Percentiles rank a stretch among this genome's conserved stretches.
phyloP scores from a whole-genome alignment of 495 filamentous ascomycete genomes.

The Penicillium psychrofluorescens region DNA sequence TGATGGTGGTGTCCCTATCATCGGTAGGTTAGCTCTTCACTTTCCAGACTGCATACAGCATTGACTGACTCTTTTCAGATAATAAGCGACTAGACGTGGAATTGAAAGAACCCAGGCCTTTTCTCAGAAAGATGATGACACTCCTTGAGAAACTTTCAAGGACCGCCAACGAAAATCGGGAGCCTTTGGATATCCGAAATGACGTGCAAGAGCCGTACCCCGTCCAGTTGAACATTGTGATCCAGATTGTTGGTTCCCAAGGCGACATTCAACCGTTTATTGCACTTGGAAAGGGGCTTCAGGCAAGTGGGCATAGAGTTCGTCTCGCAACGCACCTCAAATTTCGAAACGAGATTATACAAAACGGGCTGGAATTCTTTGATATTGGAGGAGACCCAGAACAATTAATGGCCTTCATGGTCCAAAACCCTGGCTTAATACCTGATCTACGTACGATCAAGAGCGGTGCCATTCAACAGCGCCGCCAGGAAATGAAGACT shows the following conservation, averaged over 20 bases:
- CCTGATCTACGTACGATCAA: slow-evolving; percentile 60
- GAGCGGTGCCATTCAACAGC: slow-evolving; percentile 58
- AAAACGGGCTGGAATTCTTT: slow-evolving; percentile 71
- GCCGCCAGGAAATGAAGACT: slow-evolving; percentile 59
- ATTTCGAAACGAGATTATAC: slow-evolving; percentile 61
- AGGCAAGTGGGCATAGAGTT: slow-evolving; percentile 63
- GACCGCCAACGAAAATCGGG: too few relatives aligned
- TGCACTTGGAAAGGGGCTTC: slow-evolving; percentile 56
- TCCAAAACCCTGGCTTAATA: slow-evolving; percentile 76
- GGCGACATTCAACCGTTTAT: slow-evolving; percentile 76
- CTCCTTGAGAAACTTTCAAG: too few relatives aligned
- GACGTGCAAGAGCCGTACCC: slow-evolving; percentile 48
- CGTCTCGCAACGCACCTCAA: slow-evolving; percentile 68
- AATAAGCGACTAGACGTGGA: too few relatives aligned
- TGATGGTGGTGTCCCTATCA: too few relatives aligned
- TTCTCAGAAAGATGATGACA: too few relatives aligned
- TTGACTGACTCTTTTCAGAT: too few relatives aligned
- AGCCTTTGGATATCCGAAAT: slow-evolving; percentile 22
- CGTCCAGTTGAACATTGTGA: slow-evolving; percentile 60
- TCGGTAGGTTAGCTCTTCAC: too few relatives aligned
- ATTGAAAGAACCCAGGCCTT: too few relatives aligned
- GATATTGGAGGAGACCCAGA: slow-evolving; percentile 71
- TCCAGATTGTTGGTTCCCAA: slow-evolving; percentile 70
- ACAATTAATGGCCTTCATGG: slow-evolving; percentile 82
- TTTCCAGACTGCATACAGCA: too few relatives aligned